phyloP scores from a whole-genome alignment of 1,284 basidiomycete genomes.

The Anthracocystis setariae region DNA sequence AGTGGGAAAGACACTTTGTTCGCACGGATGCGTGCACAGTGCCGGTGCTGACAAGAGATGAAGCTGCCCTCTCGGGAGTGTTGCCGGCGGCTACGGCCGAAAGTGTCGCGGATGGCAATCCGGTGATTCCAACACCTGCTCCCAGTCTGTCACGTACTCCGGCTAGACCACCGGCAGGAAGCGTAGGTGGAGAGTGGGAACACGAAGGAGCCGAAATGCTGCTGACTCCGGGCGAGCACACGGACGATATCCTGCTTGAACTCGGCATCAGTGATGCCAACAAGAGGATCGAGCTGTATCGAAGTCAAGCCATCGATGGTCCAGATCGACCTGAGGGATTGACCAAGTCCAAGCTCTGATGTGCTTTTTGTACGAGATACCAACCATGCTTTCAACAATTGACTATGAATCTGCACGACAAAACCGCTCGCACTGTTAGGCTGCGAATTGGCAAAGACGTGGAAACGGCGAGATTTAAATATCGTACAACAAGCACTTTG shows the following conservation, averaged over 20 bases:
- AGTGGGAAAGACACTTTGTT: slow-evolving; percentile 78
- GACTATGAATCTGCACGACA: too few species aligned
- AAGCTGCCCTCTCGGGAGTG: slow-evolving; percentile 54
- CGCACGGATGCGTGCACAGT: slow-evolving; percentile 80
- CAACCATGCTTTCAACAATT: too few species aligned
- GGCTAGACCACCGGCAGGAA: slow-evolving; percentile 43
- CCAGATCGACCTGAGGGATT: slow-evolving; percentile 40
- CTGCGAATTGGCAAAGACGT: too few species aligned
- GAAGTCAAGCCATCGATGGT: slow-evolving; percentile 49
- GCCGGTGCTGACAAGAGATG: slow-evolving; percentile 73
- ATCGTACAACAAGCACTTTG: too few species aligned
- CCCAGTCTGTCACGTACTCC: slow-evolving; percentile 64
- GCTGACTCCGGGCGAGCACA: slow-evolving; percentile 63
- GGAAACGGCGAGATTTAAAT: too few species aligned
- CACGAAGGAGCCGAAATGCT: slow-evolving; percentile 40
- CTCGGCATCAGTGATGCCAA: slow-evolving; percentile 31
- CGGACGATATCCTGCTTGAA: slow-evolving; percentile 57
- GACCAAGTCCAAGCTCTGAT: slow-evolving; percentile 38
- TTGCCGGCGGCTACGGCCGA: slow-evolving; percentile 32
- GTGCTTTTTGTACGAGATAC: too few species aligned
- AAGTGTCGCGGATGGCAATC: slow-evolving; percentile 38
- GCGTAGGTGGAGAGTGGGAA: slow-evolving; percentile 37
- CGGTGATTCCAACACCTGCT: slow-evolving; percentile 61
- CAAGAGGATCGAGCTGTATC: slow-evolving; percentile 41
- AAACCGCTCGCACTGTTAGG: too few species aligned